A percentile compares a stretch with the other conserved stretches of the same genome.
phyloP scores from a whole-genome alignment of 441 rosid genomes.

The Erysimum cheiri region DNA sequence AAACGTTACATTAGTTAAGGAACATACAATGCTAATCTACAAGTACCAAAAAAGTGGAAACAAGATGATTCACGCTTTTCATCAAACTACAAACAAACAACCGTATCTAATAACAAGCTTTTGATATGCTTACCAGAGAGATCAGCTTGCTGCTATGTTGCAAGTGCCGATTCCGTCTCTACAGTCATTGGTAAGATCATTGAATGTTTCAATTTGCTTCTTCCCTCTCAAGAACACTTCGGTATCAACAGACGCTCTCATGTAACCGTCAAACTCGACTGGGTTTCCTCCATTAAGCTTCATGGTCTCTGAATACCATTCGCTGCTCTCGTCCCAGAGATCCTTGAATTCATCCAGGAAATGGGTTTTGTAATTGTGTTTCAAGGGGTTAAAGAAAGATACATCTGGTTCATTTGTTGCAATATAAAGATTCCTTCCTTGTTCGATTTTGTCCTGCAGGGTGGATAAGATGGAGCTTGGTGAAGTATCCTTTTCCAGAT shows the following conservation, averaged over 20 bases:
- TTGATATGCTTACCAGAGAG: constrained; percentile 11
- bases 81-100: constrained; percentile 21
- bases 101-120: background rate
- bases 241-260: constrained; percentile 84
- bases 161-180: constrained; percentile 85
- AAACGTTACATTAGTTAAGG: background rate
- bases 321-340: constrained; percentile 86
- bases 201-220: constrained; percentile 88
- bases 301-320: constrained; percentile 85
- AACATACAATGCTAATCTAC: constrained; percentile 27
- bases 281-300: constrained; percentile 82
- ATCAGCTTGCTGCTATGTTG: constrained; percentile 67
- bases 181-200: constrained; percentile 87
- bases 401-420: constrained; percentile 80
- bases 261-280: constrained; percentile 91
- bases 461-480: constrained; percentile 69
- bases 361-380: constrained; percentile 81
- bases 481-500: constrained; percentile 78
- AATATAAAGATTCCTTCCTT: constrained; percentile 78
- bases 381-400: constrained; percentile 72
- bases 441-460: constrained; percentile 66
- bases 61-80: constrained; percentile 29
- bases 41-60: constrained; percentile 45
- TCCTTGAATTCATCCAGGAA: constrained; percentile 80
- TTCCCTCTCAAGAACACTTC: constrained; percentile 93